Conservation (phyloP, 345 rosid genomes). For the Eucalyptus leucophloia region DNA sequence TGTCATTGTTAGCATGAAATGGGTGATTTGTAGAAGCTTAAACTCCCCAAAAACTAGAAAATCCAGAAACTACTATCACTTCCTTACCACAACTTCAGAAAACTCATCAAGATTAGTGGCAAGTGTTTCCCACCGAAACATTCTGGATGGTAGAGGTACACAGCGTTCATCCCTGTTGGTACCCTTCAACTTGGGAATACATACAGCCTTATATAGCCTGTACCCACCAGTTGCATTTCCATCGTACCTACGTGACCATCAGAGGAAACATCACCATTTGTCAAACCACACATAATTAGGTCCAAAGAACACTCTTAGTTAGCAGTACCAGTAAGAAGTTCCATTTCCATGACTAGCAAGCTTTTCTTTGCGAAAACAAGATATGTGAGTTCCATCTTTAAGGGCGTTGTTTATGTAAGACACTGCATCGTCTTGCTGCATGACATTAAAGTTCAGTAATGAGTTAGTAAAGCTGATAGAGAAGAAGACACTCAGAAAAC, state of each 20-base stretch:
- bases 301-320: not conserved
- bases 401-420: constrained; percentile 34
- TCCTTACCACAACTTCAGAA: constrained; percentile 38
- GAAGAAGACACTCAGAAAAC: not conserved
- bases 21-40: not conserved
- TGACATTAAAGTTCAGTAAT: not conserved
- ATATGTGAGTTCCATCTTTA: constrained; percentile 32
- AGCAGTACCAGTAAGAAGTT: constrained; percentile 49
- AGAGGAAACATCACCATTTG: not conserved
- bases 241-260: constrained; percentile 40
- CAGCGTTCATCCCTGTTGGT: constrained; percentile 18
- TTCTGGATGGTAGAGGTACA: constrained; percentile 4
- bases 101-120: constrained; percentile 74
- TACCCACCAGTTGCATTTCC: constrained; percentile 57
- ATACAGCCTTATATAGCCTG: constrained; percentile 64
- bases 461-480: not conserved
- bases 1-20: constrained; percentile 14
- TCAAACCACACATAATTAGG: not conserved
- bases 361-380: constrained; percentile 50
- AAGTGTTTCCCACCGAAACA: constrained; percentile 59
- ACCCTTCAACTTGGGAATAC: constrained; percentile 7
- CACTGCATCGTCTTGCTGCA: constrained; percentile 68
- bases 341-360: constrained; percentile 52
- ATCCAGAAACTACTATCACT: not conserved
- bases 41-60: not conserved